phyloP scores from a whole-genome alignment of 208 protist genomes.

The Wallacemonas sp. region DNA sequence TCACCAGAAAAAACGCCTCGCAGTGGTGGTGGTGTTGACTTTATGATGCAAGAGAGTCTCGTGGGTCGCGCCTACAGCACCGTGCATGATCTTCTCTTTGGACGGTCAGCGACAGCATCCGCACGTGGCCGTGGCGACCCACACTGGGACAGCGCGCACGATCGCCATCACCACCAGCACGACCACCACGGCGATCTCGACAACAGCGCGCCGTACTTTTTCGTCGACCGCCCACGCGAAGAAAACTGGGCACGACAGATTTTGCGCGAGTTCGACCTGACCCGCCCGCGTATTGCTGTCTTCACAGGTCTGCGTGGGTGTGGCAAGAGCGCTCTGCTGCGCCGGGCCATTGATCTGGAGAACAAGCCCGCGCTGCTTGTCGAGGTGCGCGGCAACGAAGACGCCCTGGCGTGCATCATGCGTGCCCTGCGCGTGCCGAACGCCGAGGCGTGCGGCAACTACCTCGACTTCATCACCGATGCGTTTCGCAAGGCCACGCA shows the following conservation, averaged over 20 bases:
- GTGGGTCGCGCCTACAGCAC: too few relatives aligned
- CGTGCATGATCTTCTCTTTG: too few relatives aligned
- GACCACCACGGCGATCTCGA: not conserved
- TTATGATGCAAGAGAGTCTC: too few relatives aligned
- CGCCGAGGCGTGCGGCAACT: conserved; percentile 79
- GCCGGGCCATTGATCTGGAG: conserved; percentile 69
- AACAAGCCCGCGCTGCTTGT: conserved; percentile 78
- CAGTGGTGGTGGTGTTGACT: too few relatives aligned
- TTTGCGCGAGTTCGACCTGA: conserved; percentile 63
- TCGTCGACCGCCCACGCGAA: conserved; percentile 62
- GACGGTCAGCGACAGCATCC: too few relatives aligned
- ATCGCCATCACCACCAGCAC: too few relatives aligned
- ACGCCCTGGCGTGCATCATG: conserved; percentile 62
- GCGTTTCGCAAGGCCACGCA: conserved; percentile 61
- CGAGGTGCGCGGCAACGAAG: conserved; percentile 72
- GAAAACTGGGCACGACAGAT: conserved; percentile 75
- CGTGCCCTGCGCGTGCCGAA: conserved; percentile 80
- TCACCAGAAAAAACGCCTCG: too few relatives aligned
- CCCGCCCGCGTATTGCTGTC: conserved; percentile 64
- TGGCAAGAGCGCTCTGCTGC: conserved; percentile 67
- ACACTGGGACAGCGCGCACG: too few relatives aligned
- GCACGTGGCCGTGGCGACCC: too few relatives aligned
- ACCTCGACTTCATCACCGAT: conserved; percentile 77
- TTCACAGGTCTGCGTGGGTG: conserved; percentile 55
- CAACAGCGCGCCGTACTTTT: conserved; percentile 4